These are phyloP conservation scores for Solanum verrucosum DNA, from an alignment of 257 asterid species.

Conservation along the genomic window DNA sequence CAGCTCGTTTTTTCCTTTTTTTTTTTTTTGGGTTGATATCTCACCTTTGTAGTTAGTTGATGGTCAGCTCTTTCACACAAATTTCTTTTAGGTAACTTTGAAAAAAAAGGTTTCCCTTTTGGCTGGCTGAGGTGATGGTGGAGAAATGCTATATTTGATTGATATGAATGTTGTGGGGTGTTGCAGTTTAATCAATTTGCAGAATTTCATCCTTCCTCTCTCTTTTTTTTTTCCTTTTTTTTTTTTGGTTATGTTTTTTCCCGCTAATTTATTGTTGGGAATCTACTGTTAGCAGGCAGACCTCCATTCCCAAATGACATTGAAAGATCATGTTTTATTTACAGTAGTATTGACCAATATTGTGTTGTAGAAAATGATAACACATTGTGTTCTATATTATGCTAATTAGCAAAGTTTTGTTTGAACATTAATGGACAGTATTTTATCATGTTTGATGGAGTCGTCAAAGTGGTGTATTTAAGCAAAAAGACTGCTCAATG, in stretches of 20 bases:
- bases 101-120: background rate
- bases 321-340: background rate
- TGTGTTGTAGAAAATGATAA: background rate
- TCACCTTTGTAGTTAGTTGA: background rate
- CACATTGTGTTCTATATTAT: background rate
- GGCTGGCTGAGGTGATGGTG: background rate
- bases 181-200: background rate
- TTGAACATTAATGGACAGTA: background rate
- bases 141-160: background rate
- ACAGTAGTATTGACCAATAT: background rate
- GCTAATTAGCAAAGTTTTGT: background rate
- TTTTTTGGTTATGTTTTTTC: background rate
- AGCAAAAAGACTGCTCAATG: background rate
- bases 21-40: background rate
- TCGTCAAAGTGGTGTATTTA: background rate
- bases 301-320: background rate
- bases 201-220: background rate
- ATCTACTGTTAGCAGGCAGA: background rate
- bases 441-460: background rate
- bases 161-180: background rate
- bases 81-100: background rate
- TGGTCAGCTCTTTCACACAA: background rate
- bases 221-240: too few relatives aligned
- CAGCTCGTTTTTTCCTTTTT: background rate
- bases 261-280: background rate